Percentiles rank a stretch among this genome's conserved stretches.
Evolutionary conservation across 1,284 basidiomycete genomes (phyloP).

Genomic region (Cutaneotrichosporon sp.): DNA sequence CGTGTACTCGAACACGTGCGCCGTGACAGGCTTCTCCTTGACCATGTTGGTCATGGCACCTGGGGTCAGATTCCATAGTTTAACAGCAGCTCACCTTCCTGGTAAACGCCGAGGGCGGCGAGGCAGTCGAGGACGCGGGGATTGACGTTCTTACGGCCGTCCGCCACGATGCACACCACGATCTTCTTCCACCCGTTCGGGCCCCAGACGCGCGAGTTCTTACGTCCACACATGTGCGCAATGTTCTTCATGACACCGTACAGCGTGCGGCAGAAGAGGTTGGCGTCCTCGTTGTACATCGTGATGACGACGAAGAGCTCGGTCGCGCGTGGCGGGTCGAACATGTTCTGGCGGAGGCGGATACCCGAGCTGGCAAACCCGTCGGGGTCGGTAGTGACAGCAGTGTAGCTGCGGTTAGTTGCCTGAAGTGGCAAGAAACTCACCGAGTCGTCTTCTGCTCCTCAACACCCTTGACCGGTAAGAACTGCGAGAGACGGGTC

Average conservation of each 20-base stretch:
- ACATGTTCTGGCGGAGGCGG: conserved; percentile 80
- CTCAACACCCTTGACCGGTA: conserved; percentile 75
- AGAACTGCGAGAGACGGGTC: conserved; percentile 67
- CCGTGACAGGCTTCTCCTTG: conserved; percentile 83
- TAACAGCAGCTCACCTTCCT: conserved; percentile 50
- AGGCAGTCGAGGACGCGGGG: conserved; percentile 89
- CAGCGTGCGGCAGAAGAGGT: conserved; percentile 88
- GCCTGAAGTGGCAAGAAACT: conserved; percentile 15
- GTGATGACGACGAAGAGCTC: conserved; percentile 95
- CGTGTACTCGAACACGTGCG: conserved; percentile 90
- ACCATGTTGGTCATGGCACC: conserved; percentile 85
- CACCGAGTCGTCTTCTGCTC: conserved; percentile 84
- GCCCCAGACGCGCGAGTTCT: conserved; percentile 95
- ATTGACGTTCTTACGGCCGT: conserved; percentile 89
- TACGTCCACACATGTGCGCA: conserved; percentile 84
- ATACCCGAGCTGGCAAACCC: conserved; percentile 82
- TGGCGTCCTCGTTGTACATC: conserved; percentile 96
- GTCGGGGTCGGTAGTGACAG: conserved; percentile 91
- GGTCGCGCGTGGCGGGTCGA: conserved; percentile 67
- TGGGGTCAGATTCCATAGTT: neutral
- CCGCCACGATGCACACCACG: conserved; percentile 92
- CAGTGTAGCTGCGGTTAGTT: conserved; percentile 61
- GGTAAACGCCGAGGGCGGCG: conserved; percentile 60
- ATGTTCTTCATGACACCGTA: conserved; percentile 95
- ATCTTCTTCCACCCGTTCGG: conserved; percentile 96